Evolutionary conservation across 257 asterid species (phyloP).

Genomic region (Solanum arcanum): DNA sequence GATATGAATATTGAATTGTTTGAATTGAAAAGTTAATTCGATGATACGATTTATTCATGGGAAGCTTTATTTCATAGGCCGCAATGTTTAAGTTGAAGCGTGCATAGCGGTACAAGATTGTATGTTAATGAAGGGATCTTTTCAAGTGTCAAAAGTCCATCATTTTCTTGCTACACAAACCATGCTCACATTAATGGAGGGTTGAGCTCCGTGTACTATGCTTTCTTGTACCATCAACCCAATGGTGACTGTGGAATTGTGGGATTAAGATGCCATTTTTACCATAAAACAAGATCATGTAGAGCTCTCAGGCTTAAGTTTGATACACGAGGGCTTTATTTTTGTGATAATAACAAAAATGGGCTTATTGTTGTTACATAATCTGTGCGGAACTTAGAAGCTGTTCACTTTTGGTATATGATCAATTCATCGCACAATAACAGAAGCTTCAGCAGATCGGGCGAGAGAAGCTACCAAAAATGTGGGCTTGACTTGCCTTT

Average conservation of each 20-base stretch:
- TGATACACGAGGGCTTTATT: neutral
- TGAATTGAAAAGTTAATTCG: neutral
- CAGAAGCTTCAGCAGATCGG: neutral
- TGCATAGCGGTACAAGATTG: neutral
- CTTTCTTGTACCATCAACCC: neutral
- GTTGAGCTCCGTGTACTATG: neutral
- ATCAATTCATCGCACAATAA: neutral
- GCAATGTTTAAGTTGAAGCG: neutral
- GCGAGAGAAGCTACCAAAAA: neutral
- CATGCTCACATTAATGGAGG: neutral
- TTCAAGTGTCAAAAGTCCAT: neutral
- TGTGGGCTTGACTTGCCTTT: neutral
- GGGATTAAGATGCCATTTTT: neutral
- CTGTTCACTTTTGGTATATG: neutral
- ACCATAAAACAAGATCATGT: neutral
- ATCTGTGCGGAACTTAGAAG: neutral
- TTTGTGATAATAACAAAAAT: neutral
- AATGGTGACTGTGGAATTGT: neutral
- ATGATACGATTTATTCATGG: neutral
- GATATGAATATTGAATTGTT: neutral
- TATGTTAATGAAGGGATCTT: neutral
- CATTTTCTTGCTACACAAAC: neutral
- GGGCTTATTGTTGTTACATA: neutral
- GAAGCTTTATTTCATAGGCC: neutral
- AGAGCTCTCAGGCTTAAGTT: neutral